Percentiles rank a stretch among this genome's conserved stretches.
These are phyloP conservation scores for Eimeria praecox DNA, from an alignment of 169 alveolate species.

Conservation along the genomic window DNA sequence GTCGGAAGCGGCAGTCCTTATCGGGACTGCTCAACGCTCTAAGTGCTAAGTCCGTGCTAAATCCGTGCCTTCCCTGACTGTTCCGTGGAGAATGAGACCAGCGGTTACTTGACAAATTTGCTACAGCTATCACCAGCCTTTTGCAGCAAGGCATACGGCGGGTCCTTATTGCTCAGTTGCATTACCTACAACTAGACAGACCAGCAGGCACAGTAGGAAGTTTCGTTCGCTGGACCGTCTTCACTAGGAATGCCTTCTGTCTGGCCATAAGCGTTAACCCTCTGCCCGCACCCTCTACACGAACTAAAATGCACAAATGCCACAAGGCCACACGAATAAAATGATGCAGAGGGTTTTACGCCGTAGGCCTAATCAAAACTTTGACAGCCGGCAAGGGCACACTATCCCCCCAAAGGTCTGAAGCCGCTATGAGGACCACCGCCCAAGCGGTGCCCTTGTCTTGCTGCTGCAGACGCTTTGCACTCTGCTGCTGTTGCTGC, in stretches of 20 bases:
- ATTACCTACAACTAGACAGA: neutral
- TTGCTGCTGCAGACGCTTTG: constrained; percentile 11
- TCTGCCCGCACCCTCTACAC: neutral
- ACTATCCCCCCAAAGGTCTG: neutral
- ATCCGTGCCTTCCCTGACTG: neutral
- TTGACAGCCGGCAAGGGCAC: constrained; percentile 35
- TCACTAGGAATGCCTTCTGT: neutral
- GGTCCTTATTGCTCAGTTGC: neutral
- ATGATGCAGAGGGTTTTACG: neutral
- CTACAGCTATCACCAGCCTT: too few species aligned
- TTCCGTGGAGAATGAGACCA: neutral
- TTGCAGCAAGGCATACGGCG: too few species aligned
- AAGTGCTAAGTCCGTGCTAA: neutral
- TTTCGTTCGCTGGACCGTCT: neutral
- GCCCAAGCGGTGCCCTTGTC: constrained; percentile 25
- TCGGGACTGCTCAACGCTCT: constrained; percentile 3
- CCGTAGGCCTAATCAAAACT: neutral
- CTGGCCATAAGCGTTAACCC: neutral
- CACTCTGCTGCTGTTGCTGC: neutral
- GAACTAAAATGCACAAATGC: neutral
- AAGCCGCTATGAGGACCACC: constrained; percentile 31
- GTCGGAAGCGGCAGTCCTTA: neutral
- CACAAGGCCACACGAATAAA: neutral
- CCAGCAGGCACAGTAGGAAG: neutral
- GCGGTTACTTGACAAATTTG: neutral